Base-by-base conservation (phyloP, 441 rosid genomes). In the Macaranga tanarius region DNA sequence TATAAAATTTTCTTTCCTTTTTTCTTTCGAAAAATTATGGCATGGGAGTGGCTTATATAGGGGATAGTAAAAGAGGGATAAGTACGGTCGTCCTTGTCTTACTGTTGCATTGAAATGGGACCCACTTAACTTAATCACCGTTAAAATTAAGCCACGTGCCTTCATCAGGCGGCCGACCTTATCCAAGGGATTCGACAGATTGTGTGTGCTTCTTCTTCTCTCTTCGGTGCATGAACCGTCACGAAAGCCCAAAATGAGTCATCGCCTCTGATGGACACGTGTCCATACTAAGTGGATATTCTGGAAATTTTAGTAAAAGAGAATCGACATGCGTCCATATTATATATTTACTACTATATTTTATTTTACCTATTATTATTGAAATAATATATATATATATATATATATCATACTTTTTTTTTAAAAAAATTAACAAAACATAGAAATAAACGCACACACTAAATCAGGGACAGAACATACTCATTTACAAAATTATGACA, bases 41-140 rank as follows among this genome's bases (percentile, higher is more conserved):
- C 2, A 1, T 0, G 20, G 62, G 0, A 19, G 10, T 60, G 1
- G 62, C 66, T 70, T 88, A 86, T 81, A 86, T 19, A 78, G 82
- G 48, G 61, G 1, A 20, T 1, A 1, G 17, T 5, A 31, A 26
- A 7, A 23, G 74, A 56, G 67, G 55, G 93, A 87, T 85, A 78
- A 89, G 92, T 86, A 90, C 90, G 89, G 89, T 86, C 79, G 86
- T 87, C 85, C 73, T 78, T 70, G 84, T 85, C 89, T 38, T 22
- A 69, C 20, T 70, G 73, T 73, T 66, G 72, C 52, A 38, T 2
- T 1, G 12, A 13, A 51, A 34, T 34, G 85, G 86, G 79, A 22
- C 86, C 86, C 84, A 70, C 10, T 71, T 42, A 0, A 12, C 22
- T 52, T 77, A 62, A 57, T 76, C 81, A 73, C 83, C 83, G 81